Percentiles rank a stretch among this genome's conserved stretches.
Evolutionary conservation across 2,329 filamentous ascomycete genomes (phyloP).

Genomic region (Cordyceps pruinosa): DNA sequence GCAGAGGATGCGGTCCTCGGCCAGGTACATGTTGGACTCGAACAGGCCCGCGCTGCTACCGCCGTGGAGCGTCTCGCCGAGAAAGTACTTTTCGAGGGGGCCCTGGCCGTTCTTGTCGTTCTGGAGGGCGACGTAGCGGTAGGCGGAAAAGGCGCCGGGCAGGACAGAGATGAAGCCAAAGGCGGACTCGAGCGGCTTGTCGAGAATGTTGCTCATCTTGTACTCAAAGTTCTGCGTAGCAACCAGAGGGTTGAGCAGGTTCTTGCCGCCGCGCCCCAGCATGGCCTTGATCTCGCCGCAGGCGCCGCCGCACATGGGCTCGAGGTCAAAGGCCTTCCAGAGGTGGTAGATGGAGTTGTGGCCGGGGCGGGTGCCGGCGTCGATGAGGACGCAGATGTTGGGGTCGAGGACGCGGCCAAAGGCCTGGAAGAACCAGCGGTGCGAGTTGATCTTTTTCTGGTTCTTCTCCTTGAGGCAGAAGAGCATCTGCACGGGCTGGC

Average conservation of each 20-base stretch:
- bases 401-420: constrained; percentile 89
- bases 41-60: constrained; percentile 91
- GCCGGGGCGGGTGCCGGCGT: constrained; percentile 92
- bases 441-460: constrained; percentile 99
- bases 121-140: constrained; percentile 87
- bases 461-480: constrained; percentile 99
- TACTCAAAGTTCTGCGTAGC: constrained; percentile 99
- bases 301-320: constrained; percentile 94
- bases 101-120: constrained; percentile 94
- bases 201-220: constrained; percentile 99
- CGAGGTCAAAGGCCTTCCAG: constrained; percentile 97
- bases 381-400: constrained; percentile 93
- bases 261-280: constrained; percentile 76
- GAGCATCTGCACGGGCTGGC: constrained; percentile 89
- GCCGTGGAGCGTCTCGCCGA: constrained; percentile 91
- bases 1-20: constrained; percentile 96
- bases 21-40: constrained; percentile 98
- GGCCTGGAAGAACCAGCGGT: constrained; percentile 97
- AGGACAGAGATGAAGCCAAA: constrained; percentile 97
- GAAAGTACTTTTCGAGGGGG: constrained; percentile 92
- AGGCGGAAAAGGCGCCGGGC: constrained; percentile 96
- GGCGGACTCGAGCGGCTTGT: constrained; percentile 93
- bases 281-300: constrained; percentile 99
- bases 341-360: constrained; percentile 94
- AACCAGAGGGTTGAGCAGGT: constrained; percentile 86